Percentiles rank a stretch among this genome's conserved stretches.
Evolutionary conservation across 768 basidiomycete genomes (phyloP).

Genomic region (Mycena kentingensis): DNA sequence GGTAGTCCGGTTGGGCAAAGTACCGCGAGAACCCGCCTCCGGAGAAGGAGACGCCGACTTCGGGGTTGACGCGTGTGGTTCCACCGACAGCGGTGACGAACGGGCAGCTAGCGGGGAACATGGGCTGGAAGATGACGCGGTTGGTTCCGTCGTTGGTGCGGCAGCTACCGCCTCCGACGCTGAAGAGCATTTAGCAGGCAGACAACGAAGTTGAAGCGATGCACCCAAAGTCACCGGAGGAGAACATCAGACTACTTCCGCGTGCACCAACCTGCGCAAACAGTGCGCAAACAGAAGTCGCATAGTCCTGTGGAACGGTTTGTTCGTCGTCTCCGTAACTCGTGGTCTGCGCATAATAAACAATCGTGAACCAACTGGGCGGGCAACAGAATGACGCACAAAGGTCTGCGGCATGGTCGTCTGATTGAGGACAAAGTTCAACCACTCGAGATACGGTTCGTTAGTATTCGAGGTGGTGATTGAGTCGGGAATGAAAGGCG

Average conservation of each 20-base stretch:
- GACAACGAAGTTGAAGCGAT: background rate
- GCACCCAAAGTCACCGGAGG: slow-evolving; percentile 47
- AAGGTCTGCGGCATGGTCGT: slow-evolving; percentile 46
- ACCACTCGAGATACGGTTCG: slow-evolving; percentile 56
- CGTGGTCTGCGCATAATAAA: slow-evolving; percentile 34
- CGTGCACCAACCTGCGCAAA: slow-evolving; percentile 36
- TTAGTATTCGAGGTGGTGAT: slow-evolving; percentile 46
- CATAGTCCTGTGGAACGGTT: slow-evolving; percentile 46
- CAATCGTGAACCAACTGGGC: background rate
- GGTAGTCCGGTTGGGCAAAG: background rate
- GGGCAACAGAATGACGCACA: slow-evolving; percentile 19
- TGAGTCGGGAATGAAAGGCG: slow-evolving; percentile 58
- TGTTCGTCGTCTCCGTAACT: slow-evolving; percentile 58
- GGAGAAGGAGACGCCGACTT: slow-evolving; percentile 22
- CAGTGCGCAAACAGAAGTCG: background rate
- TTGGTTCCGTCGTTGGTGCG: slow-evolving; percentile 18
- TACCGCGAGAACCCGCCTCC: background rate
- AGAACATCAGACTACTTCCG: slow-evolving; percentile 46
- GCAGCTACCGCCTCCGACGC: background rate
- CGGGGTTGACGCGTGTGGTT: slow-evolving; percentile 33
- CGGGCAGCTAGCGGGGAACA: slow-evolving; percentile 36
- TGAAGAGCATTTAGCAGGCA: background rate
- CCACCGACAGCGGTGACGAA: slow-evolving; percentile 42
- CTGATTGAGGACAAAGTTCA: slow-evolving; percentile 46
- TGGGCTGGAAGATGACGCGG: slow-evolving; percentile 38